Evolutionary conservation across 352 stramenopile species (phyloP), one percentile per base, ranked within the genome.

Genomic region (Globisporangium alternatum): DNA sequence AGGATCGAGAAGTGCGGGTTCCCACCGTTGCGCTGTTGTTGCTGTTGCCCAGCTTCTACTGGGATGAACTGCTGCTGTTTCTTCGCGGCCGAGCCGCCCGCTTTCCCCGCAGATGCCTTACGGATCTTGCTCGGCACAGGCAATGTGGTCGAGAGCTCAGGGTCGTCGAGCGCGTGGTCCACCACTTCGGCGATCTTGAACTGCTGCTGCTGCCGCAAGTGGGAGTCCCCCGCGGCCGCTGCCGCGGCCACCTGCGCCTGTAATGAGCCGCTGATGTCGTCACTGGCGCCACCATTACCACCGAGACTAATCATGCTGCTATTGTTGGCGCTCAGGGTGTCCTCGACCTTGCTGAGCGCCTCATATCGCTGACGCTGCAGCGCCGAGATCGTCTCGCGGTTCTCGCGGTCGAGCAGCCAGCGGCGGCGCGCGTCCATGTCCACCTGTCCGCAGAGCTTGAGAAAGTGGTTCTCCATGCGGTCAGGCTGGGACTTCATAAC

Each of bases 391-490:
- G 56, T 3, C 2, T 28, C 49, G 25, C 48, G 49, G 60, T 58
- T 37, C 25, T 56, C 60, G 33, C 62, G 62, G 30, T 60, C 54
- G 22, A 51, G 53, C 53, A 64, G 39, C 62, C 62, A 68, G 22
- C 48, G 55, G 19, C 56, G 19, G 30, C 62, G 62, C 54, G 44
- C 49, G 31, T 52, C 48, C n/a, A 21, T 22, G 48, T 68, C 62
- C n/a, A 58, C 62, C 21, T 59, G 35, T n/a, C 19, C 21, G 21
- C 62, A 68, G 55, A 68, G 54, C 37, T 63, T 63, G 55, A 68
- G 39, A 8, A 68, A 68, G 62, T 68, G 62, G 55, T 63, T 63
- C 54, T 63, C 62, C 62, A 68, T 68, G 45, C 62, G 62, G 51
- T 68, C 62, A 8, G 62, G 62, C 47, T 68, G 62, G 6, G 62